Conservation (phyloP, 2,329 filamentous ascomycete genomes). For the Trichoderma lentiforme region DNA sequence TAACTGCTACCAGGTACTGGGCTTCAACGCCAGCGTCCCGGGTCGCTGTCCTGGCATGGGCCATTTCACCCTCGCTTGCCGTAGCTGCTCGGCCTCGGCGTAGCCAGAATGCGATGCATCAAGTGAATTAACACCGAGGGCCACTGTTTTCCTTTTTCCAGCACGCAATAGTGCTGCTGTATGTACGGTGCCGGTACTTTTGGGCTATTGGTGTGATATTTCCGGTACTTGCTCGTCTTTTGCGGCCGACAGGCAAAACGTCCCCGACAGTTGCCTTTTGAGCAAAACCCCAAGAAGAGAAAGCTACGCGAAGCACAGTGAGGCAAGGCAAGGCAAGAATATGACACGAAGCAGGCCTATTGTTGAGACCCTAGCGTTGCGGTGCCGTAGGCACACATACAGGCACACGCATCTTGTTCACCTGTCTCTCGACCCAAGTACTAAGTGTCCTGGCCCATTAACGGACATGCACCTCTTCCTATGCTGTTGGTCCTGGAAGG, state of each 20-base stretch:
- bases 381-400: not conserved
- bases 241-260: not conserved
- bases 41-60: not conserved
- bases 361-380: not conserved
- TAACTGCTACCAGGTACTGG: not conserved
- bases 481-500: not conserved
- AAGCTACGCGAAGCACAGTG: not conserved
- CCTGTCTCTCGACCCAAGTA: not conserved
- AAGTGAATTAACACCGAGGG: not conserved
- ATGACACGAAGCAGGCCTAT: not conserved
- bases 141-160: too few species aligned
- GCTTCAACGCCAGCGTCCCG: not conserved
- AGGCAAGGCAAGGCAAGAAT: not conserved
- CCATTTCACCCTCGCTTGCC: not conserved
- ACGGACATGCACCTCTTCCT: not conserved
- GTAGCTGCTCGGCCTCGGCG: not conserved
- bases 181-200: not conserved
- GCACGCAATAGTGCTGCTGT: not conserved
- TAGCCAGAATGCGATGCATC: not conserved
- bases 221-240: not conserved
- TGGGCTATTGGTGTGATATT: not conserved
- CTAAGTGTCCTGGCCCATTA: not conserved
- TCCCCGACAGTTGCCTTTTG: not conserved
- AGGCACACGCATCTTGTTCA: not conserved
- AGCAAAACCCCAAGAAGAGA: not conserved